Percentiles rank a stretch among this genome's conserved stretches.
phyloP scores from a whole-genome alignment of 129 eudicot genomes.

The Oenanthe sinensis region DNA sequence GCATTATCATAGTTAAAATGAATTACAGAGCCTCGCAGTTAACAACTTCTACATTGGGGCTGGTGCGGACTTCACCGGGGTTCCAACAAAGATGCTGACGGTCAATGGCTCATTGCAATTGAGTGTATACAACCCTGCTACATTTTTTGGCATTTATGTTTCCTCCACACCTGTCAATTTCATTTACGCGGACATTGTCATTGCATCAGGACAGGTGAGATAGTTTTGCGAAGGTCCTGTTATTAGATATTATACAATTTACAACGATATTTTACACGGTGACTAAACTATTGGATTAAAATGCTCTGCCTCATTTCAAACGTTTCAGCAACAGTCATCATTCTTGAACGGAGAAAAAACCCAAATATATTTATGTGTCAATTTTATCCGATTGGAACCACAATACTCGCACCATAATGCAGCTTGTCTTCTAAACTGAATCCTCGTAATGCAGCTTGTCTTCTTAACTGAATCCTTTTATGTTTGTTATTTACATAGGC shows the following conservation, averaged over 20 bases:
- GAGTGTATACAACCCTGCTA: slow-evolving; percentile 75
- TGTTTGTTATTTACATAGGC: too few species aligned
- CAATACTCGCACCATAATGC: not conserved
- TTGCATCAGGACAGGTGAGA: slow-evolving; percentile 80
- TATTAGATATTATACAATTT: not conserved
- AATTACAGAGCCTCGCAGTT: slow-evolving; percentile 64
- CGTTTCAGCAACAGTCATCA: too few species aligned
- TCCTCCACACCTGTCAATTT: slow-evolving; percentile 75
- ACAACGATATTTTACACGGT: too few species aligned
- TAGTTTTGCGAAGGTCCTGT: not conserved
- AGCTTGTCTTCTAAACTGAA: slow-evolving; percentile 2
- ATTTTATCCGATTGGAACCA: not conserved
- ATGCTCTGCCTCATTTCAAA: too few species aligned
- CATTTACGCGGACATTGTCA: slow-evolving; percentile 54
- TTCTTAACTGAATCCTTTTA: too few species aligned
- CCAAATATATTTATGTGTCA: not conserved
- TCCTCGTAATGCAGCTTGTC: not conserved
- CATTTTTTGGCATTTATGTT: slow-evolving; percentile 91
- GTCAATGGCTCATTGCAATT: slow-evolving; percentile 67
- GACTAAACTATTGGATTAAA: not conserved
- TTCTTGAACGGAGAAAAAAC: too few species aligned
- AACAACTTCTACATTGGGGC: slow-evolving; percentile 55
- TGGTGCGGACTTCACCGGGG: slow-evolving; percentile 81
- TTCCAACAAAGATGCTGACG: slow-evolving; percentile 73
- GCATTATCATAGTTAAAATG: not conserved